phyloP scores from a whole-genome alignment of 176 grass and related monocot genomes.

The Lolium rigidum region DNA sequence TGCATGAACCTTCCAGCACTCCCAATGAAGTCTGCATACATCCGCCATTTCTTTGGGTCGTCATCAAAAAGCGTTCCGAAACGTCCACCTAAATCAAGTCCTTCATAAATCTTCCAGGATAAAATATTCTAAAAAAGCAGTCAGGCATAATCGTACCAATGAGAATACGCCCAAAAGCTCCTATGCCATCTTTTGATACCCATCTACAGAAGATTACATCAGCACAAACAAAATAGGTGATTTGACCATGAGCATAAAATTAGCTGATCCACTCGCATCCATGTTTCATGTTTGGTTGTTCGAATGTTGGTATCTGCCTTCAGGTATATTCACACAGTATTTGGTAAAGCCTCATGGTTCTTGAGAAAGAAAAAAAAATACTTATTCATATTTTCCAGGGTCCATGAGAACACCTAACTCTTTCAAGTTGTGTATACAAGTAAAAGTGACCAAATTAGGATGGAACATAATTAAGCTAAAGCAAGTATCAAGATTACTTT shows the following conservation, averaged over 20 bases:
- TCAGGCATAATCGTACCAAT: conserved; percentile 63
- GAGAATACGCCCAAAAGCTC: conserved; percentile 83
- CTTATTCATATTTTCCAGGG: not conserved
- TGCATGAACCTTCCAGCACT: conserved; percentile 82
- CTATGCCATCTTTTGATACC: conserved; percentile 96
- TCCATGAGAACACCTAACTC: not conserved
- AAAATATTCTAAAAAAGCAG: conserved; percentile 16
- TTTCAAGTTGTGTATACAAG: not conserved
- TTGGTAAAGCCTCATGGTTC: not conserved
- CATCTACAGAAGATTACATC: conserved; percentile 63
- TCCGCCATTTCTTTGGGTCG: conserved; percentile 95
- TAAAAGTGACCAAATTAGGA: not conserved
- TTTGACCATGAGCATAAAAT: conserved; percentile 26
- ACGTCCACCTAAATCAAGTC: conserved; percentile 66
- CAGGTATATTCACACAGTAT: not conserved
- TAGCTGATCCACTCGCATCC: not conserved
- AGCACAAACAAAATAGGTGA: not conserved
- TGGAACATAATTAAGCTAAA: conserved; percentile 6
- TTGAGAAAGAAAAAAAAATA: not conserved
- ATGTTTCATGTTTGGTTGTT: conserved; percentile 3
- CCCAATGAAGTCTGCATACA: conserved; percentile 99
- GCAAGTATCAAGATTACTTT: conserved; percentile 6
- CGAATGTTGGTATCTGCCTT: not conserved
- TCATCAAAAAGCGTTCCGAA: conserved; percentile 94
- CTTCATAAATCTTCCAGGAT: conserved; percentile 33